Evolutionary conservation across 768 basidiomycete genomes (phyloP), one percentile per base, ranked within the genome.

Genomic region (Mycena maculata): DNA sequence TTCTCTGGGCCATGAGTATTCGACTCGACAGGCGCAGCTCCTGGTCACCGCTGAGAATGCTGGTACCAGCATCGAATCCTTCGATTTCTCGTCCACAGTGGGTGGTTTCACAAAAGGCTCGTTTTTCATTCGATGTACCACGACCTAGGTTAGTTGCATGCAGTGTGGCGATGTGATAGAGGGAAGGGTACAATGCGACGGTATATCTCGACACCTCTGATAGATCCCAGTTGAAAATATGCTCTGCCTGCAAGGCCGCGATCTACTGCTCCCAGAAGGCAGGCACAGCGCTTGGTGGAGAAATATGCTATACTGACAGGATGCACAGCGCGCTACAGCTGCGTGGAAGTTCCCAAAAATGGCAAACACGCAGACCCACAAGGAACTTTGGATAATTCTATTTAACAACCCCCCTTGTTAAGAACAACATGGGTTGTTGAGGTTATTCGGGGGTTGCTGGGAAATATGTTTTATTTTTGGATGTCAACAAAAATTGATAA

Each of bases 261-360:
- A 65, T 72, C 7, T 76, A 76, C 55, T 74, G 72, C 56, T 73
- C 71, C 57, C 52, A 65, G 50, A 56, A 72, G 62, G 74, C 69
- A 42, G 16, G 61, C 23, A 10, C n/a, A 38, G 22, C 9, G n/a
- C 18, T 18, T 16, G 0, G 42, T 42, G 12, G 20, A 16, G 22
- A 27, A 11, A 4, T 27, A 28, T n/a, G 15, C 27, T 27, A 15
- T 20, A 9, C 42, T 22, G 16, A 33, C 25, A 27, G 8, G 36
- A 12, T 12, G 1, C 13, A 16, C 31, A 73, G 72, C 71, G 72
- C 50, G 53, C 67, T 15, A 53, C 56, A 53, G 42, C 52, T 15
- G 70, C 78, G 56, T 82, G 81, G 81, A 82, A 78, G 58, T 33
- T 10, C 20, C 76, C 76, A 33, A 72, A 68, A 20, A 56, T 75